These are phyloP conservation scores for Mycena galericulata DNA, from an alignment of 768 basidiomycete species.

Conservation along the genomic window DNA sequence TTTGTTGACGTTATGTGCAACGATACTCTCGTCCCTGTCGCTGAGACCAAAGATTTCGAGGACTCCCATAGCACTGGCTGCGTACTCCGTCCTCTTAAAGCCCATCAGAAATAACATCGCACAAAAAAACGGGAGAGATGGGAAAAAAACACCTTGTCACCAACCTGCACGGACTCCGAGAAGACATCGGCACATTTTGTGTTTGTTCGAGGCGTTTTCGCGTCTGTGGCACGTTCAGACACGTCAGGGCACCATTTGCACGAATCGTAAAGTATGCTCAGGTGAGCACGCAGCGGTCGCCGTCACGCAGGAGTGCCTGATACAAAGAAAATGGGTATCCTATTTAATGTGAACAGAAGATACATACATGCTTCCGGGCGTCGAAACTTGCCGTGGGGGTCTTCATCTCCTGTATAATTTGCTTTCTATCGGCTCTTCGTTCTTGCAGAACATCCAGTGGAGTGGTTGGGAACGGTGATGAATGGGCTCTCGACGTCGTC, in stretches of 20 bases:
- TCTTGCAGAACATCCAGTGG: too few species aligned
- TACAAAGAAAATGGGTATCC: too few species aligned
- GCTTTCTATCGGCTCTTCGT: too few species aligned
- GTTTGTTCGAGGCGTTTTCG: neutral
- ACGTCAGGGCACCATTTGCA: slow-evolving; percentile 18
- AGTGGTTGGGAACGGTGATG: too few species aligned
- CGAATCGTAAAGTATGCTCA: slow-evolving; percentile 22
- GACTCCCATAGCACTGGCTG: slow-evolving; percentile 14
- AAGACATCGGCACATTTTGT: slow-evolving; percentile 32
- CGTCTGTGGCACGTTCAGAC: neutral
- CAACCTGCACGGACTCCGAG: slow-evolving; percentile 30
- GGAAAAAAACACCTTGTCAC: slow-evolving; percentile 12
- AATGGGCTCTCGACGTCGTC: too few species aligned
- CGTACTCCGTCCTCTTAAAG: slow-evolving; percentile 5
- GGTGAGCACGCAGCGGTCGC: slow-evolving; percentile 31
- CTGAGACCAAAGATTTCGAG: neutral
- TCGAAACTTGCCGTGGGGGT: too few species aligned
- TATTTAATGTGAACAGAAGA: too few species aligned
- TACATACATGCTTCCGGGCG: too few species aligned
- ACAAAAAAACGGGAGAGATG: too few species aligned
- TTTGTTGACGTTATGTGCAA: slow-evolving; percentile 7
- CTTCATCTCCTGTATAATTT: too few species aligned
- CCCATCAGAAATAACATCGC: neutral
- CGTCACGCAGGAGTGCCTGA: slow-evolving; percentile 36
- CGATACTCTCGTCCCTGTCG: slow-evolving; percentile 1